phyloP scores from a whole-genome alignment of 106 monocot genomes.

The Vanilla planifolia region DNA sequence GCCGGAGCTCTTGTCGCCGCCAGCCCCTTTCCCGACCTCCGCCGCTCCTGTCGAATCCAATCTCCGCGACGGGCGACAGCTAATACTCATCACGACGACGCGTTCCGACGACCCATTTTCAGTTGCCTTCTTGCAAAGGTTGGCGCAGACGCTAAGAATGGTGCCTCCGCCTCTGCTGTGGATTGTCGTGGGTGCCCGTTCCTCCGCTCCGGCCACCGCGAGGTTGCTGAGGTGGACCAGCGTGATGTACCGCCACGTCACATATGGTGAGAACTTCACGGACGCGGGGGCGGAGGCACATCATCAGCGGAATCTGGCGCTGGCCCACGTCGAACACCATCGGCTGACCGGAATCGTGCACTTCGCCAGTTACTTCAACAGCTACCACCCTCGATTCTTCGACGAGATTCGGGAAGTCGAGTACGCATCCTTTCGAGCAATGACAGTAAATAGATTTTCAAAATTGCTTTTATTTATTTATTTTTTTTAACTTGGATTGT shows the following conservation, averaged over 20 bases:
- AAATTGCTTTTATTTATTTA: too few relatives aligned
- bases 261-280: constrained; percentile 26
- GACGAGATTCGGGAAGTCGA: constrained; percentile 46
- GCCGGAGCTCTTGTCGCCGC: not conserved
- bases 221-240: constrained; percentile 36
- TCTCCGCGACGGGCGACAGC: not conserved
- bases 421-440: constrained; percentile 34
- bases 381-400: constrained; percentile 50
- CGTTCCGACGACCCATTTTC: constrained; percentile 2
- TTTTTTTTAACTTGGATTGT: too few relatives aligned
- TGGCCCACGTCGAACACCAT: constrained; percentile 57
- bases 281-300: constrained; percentile 28
- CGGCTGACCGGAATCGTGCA: constrained; percentile 51
- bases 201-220: constrained; percentile 15
- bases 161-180: constrained; percentile 57
- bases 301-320: constrained; percentile 50
- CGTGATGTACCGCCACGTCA: constrained; percentile 56
- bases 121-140: constrained; percentile 12
- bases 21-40: too few relatives aligned
- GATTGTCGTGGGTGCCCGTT: constrained; percentile 38
- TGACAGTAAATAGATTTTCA: too few relatives aligned
- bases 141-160: constrained; percentile 33
- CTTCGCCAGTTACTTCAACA: constrained; percentile 53
- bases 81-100: constrained; percentile 42
- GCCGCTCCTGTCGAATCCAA: too few relatives aligned